phyloP scores from a whole-genome alignment of 2,329 filamentous ascomycete genomes.

The Cladosporium sp. region DNA sequence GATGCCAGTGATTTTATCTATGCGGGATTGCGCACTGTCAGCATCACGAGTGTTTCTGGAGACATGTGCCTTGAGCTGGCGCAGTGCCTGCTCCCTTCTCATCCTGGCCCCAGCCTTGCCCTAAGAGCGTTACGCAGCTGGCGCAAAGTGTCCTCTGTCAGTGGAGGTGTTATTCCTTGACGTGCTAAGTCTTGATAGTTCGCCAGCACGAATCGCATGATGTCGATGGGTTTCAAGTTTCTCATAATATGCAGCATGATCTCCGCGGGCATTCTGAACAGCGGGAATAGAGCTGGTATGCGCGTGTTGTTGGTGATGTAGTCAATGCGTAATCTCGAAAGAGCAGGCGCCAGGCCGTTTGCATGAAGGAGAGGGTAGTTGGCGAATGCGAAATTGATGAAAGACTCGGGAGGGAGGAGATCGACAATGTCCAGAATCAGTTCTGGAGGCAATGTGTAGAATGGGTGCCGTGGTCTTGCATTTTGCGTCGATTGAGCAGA shows the following conservation, averaged over 20 bases:
- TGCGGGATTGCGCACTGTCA: too few species aligned
- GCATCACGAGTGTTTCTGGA: too few species aligned
- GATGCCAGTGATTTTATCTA: too few species aligned
- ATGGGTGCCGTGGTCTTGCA: slow-evolving; percentile 24
- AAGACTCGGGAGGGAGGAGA: slow-evolving; percentile 36
- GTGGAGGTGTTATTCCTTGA: slow-evolving; percentile 31
- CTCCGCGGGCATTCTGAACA: slow-evolving; percentile 36
- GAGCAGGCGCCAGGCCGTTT: slow-evolving; percentile 33
- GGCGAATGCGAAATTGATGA: slow-evolving; percentile 44
- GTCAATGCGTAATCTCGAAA: slow-evolving; percentile 27
- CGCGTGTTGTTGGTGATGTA: slow-evolving; percentile 28
- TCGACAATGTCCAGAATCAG: slow-evolving; percentile 43
- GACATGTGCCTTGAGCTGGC: too few species aligned
- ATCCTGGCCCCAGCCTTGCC: background rate
- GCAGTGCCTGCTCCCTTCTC: background rate
- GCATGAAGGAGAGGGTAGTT: slow-evolving; percentile 40
- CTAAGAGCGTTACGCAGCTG: slow-evolving; percentile 23
- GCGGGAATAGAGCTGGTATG: slow-evolving; percentile 26
- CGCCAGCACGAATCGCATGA: slow-evolving; percentile 36
- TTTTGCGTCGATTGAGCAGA: background rate
- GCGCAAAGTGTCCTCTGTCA: slow-evolving; percentile 24
- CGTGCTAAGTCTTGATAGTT: slow-evolving; percentile 32
- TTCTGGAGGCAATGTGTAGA: slow-evolving; percentile 43
- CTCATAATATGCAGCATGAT: slow-evolving; percentile 37
- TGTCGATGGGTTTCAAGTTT: slow-evolving; percentile 33